phyloP scores from a whole-genome alignment of 805 yeast species.

The Saccharomyces cerevisiae region DNA sequence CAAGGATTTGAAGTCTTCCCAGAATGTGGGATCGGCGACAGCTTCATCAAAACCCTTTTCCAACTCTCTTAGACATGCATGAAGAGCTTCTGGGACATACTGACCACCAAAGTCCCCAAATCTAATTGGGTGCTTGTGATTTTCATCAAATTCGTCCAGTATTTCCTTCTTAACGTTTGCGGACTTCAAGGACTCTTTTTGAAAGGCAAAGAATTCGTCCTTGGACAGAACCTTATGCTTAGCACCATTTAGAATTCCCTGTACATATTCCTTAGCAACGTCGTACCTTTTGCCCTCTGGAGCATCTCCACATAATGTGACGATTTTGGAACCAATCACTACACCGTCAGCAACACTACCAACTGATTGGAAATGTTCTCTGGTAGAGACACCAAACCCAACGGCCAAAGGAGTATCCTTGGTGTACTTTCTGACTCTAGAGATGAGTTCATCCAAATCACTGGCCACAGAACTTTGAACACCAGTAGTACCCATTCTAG shows the following conservation, averaged over 20 bases:
- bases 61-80: conserved; percentile 81
- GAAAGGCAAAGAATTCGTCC: conserved; percentile 33
- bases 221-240: conserved; percentile 28
- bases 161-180: conserved; percentile 16
- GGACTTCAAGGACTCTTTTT: conserved; percentile 20
- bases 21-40: conserved; percentile 79
- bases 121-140: conserved; percentile 61
- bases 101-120: conserved; percentile 98
- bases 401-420: conserved; percentile 81
- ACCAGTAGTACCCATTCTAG: conserved; percentile 98
- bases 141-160: conserved; percentile 40
- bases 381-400: conserved; percentile 93
- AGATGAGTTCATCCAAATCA: conserved; percentile 59
- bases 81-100: conserved; percentile 94
- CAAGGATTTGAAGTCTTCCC: conserved; percentile 82
- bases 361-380: conserved; percentile 79
- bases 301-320: conserved; percentile 61
- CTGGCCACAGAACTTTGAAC: conserved; percentile 54
- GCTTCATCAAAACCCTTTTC: conserved; percentile 85
- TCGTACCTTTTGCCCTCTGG: conserved; percentile 50
- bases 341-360: conserved; percentile 87
- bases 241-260: conserved; percentile 57
- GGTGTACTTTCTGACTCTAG: conserved; percentile 68
- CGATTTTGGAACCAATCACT: conserved; percentile 85
- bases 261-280: conserved; percentile 58